Percentiles rank a stretch among this genome's conserved stretches.
Evolutionary conservation across 2,329 filamentous ascomycete species (phyloP).

Genomic region (Curvularia sp.): DNA sequence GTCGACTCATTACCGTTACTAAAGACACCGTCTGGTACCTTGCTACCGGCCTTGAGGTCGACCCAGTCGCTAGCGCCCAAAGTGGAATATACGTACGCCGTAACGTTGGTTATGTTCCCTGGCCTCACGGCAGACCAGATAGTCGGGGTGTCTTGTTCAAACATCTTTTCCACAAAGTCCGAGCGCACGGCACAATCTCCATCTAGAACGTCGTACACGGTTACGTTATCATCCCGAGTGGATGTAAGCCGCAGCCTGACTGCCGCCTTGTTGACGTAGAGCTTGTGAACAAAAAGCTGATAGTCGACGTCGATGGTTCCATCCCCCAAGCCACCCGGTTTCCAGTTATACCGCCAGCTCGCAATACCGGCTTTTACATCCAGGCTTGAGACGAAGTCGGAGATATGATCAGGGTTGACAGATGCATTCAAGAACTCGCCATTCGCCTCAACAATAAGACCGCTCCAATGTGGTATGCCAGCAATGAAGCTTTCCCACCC

Average conservation of each 20-base stretch:
- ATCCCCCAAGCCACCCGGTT: constrained; percentile 54
- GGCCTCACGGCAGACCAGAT: constrained; percentile 73
- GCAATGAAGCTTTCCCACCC: constrained; percentile 74
- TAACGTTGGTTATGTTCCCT: constrained; percentile 66
- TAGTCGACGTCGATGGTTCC: constrained; percentile 67
- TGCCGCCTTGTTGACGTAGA: constrained; percentile 67
- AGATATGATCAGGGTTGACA: constrained; percentile 65
- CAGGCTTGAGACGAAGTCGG: constrained; percentile 66
- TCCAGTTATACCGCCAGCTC: constrained; percentile 72
- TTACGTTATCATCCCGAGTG: constrained; percentile 61
- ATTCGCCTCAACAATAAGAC: constrained; percentile 64
- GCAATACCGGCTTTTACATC: constrained; percentile 69
- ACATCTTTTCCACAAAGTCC: constrained; percentile 63
- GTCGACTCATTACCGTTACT: constrained; percentile 65
- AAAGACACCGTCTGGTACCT: constrained; percentile 59
- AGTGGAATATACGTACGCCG: constrained; percentile 65
- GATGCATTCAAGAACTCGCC: constrained; percentile 66
- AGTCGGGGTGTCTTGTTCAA: constrained; percentile 58
- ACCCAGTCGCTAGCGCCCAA: constrained; percentile 57
- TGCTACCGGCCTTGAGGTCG: constrained; percentile 53
- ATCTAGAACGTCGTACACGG: constrained; percentile 71
- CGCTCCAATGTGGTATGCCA: constrained; percentile 73
- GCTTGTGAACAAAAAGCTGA: constrained; percentile 70
- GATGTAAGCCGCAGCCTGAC: constrained; percentile 67
- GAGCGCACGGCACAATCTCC: constrained; percentile 72